Conservation (phyloP, 805 yeast genomes). For the Lachancea sp. region DNA sequence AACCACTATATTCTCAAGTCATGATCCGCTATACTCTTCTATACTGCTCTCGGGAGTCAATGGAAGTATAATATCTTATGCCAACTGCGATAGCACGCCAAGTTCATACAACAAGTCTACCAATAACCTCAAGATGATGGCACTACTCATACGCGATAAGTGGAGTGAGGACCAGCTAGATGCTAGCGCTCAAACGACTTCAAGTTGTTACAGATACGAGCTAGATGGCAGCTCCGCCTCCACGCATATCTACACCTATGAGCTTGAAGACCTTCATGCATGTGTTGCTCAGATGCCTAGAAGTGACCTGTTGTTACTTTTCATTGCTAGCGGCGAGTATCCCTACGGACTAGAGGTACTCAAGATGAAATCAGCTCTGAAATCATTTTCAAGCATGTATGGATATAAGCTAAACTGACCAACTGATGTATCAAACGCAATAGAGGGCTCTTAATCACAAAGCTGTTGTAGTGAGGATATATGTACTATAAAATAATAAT, state of each 20-base stretch:
- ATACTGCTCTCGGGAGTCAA: conserved; percentile 21
- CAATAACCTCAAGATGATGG: conserved; percentile 31
- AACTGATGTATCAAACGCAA: neutral
- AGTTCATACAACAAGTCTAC: conserved; percentile 15
- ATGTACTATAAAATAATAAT: neutral
- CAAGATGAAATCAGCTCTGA: conserved; percentile 25
- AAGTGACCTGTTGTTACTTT: conserved; percentile 25
- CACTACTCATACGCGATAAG: conserved; percentile 28
- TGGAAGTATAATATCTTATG: conserved; percentile 29
- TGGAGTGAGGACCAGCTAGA: conserved; percentile 29
- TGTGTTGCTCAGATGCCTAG: conserved; percentile 27
- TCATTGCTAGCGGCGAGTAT: conserved; percentile 21
- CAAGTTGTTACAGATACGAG: conserved; percentile 15
- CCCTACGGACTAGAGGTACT: conserved; percentile 31
- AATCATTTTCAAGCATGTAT: conserved; percentile 20
- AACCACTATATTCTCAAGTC: conserved; percentile 12
- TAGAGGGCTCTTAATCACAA: too few species aligned
- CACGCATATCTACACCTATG: conserved; percentile 28
- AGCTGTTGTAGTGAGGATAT: neutral
- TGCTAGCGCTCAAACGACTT: conserved; percentile 10
- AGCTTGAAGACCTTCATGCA: conserved; percentile 30
- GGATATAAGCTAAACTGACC: conserved; percentile 24
- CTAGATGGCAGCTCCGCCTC: conserved; percentile 4
- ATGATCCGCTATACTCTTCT: conserved; percentile 22
- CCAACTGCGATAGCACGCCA: conserved; percentile 12